Evolutionary conservation across 225 moss, liverwort and hornwort genomes (phyloP), one percentile per base, ranked within the genome.

Genomic region (Bryoerythrophyllum caledonicum): DNA sequence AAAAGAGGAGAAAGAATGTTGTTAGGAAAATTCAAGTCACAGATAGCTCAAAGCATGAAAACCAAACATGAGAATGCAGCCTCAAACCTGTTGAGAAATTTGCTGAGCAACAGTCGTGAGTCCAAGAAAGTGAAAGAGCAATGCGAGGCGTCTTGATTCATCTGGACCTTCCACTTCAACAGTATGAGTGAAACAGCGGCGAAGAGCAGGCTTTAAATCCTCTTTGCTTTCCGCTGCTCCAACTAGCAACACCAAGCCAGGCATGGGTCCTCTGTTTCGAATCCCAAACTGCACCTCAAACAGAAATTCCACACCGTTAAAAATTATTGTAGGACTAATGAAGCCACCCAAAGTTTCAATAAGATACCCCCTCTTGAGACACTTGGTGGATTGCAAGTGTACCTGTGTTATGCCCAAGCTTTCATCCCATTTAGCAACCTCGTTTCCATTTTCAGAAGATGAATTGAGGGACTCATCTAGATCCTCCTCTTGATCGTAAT

Each of bases 141-240:
- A 78, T 60, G 76, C 72, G 52, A 89, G 75, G 80, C 99, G 89
- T 80, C 90, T 87, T 49, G 86, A 77, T 81, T 99, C 99, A 78
- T 93, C 83, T 44, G 93, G 93, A 74, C 91, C 87, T 75, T 84
- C 93, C 70, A 99, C 84, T 79, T 84, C 78, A 58, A 95, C 57
- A 83, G 88, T 88, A 65, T 95, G 99, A 63, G 95, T 95, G 82
- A 99, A 99, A 75, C 90, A 93, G 46, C 95, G 91, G 34, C 90
- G 99, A 44, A 99, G 90, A 65, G 89, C 78, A 82, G 91, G 91
- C 51, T 88, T 81, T 52, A 99, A 82, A 56, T 80, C 91, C 81
- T 95, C 97, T 82, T 82, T 85, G 75, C 82, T 87, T 72, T 95
- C 93, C 35, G 81, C 86, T 69, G 91, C 88, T 60, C 91, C 95